These are phyloP conservation scores for Globisporangium cylindrosporum DNA, from an alignment of 352 stramenopile genomes.

Conservation along the genomic window DNA sequence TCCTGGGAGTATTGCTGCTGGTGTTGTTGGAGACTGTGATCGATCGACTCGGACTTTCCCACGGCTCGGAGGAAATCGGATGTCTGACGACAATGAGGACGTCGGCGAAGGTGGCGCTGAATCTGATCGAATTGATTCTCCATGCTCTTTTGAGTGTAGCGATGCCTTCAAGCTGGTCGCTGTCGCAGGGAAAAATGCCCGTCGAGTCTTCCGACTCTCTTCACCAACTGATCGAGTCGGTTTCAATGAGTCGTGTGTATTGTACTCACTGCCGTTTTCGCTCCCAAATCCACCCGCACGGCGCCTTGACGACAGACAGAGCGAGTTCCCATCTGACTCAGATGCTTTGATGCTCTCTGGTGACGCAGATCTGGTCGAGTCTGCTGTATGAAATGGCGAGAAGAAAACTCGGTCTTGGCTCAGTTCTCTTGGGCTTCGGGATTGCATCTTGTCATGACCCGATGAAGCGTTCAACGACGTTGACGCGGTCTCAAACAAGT, in stretches of 20 bases:
- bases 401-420: conserved; percentile 2
- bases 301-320: not conserved
- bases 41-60: not conserved
- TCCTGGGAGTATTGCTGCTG: not conserved
- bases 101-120: not conserved
- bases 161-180: not conserved
- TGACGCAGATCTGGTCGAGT: not conserved
- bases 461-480: not conserved
- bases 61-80: not conserved
- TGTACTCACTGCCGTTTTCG: not conserved
- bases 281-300: not conserved
- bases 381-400: conserved; percentile 5
- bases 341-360: not conserved
- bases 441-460: not conserved
- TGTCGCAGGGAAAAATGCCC: not conserved
- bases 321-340: not conserved
- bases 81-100: not conserved
- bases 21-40: not conserved
- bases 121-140: not conserved
- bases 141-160: not conserved
- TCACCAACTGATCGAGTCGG: not conserved
- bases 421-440: not conserved
- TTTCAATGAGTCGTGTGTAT: not conserved
- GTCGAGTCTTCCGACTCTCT: not conserved
- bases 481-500: not conserved